Base-by-base conservation (phyloP, 225 moss, liverwort and hornwort species). In the Polytrichum formosum region DNA sequence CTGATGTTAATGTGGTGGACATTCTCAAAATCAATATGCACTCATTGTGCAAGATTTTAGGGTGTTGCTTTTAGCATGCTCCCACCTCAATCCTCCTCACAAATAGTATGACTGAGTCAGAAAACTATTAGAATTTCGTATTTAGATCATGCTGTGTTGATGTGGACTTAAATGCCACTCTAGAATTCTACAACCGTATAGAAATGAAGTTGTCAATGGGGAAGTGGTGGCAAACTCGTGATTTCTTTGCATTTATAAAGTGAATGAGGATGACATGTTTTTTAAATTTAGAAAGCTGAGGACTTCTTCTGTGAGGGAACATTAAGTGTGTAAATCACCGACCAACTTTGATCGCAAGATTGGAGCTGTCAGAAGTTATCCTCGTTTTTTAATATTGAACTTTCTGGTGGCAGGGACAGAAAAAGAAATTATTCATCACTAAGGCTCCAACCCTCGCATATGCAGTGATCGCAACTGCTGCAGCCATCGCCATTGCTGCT, bases 361-460 rank as follows among this genome's bases (percentile, higher is more conserved):
- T 37, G 37, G 37, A 13, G 33, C 33, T 35, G 35, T 9, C 9
- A 35, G 46, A 46, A 46, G 3, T 46, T 46, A 46, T 46, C 46
- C 46, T 16, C 16, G 46, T 46, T 8, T 46, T 46, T 46, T 58
- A 18, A 54, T 6, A 20, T 27, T 59, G 7, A 64, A 27, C 22
- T 22, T 35, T 62, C 67, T 77, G 79, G 37, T 74, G 73, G 77
- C 65, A 82, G 85, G 72, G 67, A 33, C 69, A 67, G 27, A 69
- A 67, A 18, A 82, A 72, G 66, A 74, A 77, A 29, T 58, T 66
- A 67, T 85, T 85, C 27, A 72, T 63, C 33, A 25, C 72, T 8
- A 85, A 54, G 63, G 82, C 82, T 69, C 79, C 85, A 64, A 7
- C 69, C n/a, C 74, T 79, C 70, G 79, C 66, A 62, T 85, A 85